Percentiles rank a stretch among this genome's conserved stretches.
These are phyloP conservation scores for Aspergillus asperescens DNA, from an alignment of 495 filamentous ascomycete species.

Conservation along the genomic window DNA sequence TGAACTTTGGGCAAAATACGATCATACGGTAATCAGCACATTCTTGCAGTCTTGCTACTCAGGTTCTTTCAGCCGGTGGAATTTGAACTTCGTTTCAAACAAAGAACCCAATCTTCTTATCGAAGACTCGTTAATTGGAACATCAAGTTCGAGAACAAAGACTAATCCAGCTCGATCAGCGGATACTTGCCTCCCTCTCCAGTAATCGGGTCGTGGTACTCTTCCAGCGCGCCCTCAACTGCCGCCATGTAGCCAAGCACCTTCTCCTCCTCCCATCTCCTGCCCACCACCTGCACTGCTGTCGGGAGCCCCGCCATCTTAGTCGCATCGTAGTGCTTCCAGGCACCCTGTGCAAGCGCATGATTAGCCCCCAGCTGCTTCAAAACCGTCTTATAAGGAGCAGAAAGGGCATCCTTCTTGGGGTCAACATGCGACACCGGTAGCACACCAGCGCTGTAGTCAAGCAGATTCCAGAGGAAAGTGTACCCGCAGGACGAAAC, in stretches of 20 bases:
- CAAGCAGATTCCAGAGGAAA: slow-evolving; percentile 90
- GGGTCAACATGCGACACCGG: slow-evolving; percentile 83
- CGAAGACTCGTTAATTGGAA: too few relatives aligned
- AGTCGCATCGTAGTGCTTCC: slow-evolving; percentile 77
- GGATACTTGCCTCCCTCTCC: slow-evolving; percentile 54
- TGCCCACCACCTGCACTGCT: slow-evolving; percentile 78
- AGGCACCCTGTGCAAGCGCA: slow-evolving; percentile 74
- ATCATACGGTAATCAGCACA: too few relatives aligned
- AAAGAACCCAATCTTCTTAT: too few relatives aligned
- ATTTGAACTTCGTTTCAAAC: too few relatives aligned
- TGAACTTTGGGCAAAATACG: too few relatives aligned
- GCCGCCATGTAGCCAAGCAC: slow-evolving; percentile 79
- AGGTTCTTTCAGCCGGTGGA: too few relatives aligned
- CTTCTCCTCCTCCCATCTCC: slow-evolving; percentile 86
- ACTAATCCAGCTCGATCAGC: slow-evolving; percentile 55
- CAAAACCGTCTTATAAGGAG: slow-evolving; percentile 46
- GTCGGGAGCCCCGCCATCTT: slow-evolving; percentile 87
- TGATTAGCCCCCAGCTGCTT: slow-evolving; percentile 51
- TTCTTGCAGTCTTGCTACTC: too few relatives aligned
- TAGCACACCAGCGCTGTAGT: slow-evolving; percentile 81
- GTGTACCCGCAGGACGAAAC: slow-evolving; percentile 92
- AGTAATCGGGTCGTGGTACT: slow-evolving; percentile 32
- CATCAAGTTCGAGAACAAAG: background rate
- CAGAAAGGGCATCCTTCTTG: slow-evolving; percentile 57
- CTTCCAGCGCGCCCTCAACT: slow-evolving; percentile 67